phyloP scores from a whole-genome alignment of 805 yeast genomes.

The Sungouiozyma intestinalis region DNA sequence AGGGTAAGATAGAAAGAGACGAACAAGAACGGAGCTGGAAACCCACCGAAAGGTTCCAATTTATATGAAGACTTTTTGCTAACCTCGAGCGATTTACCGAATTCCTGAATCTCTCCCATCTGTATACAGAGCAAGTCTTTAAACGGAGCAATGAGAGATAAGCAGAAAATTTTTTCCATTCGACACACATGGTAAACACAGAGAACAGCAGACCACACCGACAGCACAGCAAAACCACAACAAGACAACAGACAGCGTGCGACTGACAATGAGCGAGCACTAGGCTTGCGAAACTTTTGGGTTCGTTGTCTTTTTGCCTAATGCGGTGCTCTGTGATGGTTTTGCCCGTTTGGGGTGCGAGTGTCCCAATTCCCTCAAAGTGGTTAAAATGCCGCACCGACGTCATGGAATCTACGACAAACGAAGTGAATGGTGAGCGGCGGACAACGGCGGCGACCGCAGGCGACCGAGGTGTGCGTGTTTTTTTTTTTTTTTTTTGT shows the following conservation, averaged over 20 bases:
- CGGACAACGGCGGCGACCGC: background rate
- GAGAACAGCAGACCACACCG: background rate
- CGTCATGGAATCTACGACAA: background rate
- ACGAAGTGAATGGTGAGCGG: background rate
- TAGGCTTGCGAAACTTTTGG: background rate
- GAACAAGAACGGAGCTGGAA: background rate
- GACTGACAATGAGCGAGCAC: no score
- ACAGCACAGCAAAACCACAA: no score
- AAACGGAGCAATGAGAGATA: no score
- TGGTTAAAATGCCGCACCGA: background rate
- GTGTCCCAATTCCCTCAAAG: background rate
- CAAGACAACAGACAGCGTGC: no score
- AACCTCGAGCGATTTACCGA: background rate
- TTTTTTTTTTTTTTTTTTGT: no score
- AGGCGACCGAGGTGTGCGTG: background rate
- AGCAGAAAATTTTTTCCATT: background rate
- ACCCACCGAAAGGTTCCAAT: background rate
- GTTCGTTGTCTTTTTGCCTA: background rate
- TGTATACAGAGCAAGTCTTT: no score
- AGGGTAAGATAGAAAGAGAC: background rate
- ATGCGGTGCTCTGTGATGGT: background rate
- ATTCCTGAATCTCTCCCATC: no score
- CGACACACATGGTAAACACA: background rate
- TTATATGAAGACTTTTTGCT: background rate
- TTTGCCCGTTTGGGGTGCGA: background rate